Evolutionary conservation across 345 rosid species (phyloP).

Genomic region (Salix viminalis): DNA sequence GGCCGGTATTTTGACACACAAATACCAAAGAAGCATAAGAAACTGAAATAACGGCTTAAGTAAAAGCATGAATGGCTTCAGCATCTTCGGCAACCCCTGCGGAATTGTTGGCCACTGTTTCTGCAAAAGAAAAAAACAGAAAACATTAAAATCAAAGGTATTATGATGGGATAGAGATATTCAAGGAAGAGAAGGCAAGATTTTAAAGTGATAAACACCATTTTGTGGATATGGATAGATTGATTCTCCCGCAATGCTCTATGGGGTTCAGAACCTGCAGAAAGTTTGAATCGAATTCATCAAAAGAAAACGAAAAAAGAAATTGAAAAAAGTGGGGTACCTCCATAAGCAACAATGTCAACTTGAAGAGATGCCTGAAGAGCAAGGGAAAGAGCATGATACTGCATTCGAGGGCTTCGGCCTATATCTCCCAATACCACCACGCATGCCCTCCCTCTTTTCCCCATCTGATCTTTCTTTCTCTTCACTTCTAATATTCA

Average conservation of each 20-base stretch:
- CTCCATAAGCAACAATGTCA: slow-evolving; percentile 92
- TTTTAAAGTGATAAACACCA: slow-evolving; percentile 45
- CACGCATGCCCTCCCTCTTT: slow-evolving; percentile 80
- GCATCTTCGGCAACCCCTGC: slow-evolving; percentile 50
- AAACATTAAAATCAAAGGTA: background rate
- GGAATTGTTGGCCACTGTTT: slow-evolving; percentile 51
- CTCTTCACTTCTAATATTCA: background rate
- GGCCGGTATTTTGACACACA: slow-evolving; percentile 61
- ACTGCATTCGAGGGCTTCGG: slow-evolving; percentile 98
- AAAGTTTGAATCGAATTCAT: no score
- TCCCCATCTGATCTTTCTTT: slow-evolving; percentile 26
- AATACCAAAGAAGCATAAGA: slow-evolving; percentile 75
- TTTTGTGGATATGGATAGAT: slow-evolving; percentile 74
- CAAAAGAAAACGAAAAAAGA: background rate
- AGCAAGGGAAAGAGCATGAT: slow-evolving; percentile 90
- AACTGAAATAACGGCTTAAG: slow-evolving; percentile 81
- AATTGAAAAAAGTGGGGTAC: slow-evolving; percentile 28
- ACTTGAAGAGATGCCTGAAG: slow-evolving; percentile 79
- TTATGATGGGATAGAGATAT: background rate
- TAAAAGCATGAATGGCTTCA: slow-evolving; percentile 60
- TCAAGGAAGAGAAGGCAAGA: background rate
- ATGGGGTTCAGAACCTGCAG: slow-evolving; percentile 76
- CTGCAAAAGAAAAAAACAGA: slow-evolving; percentile 27
- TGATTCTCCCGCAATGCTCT: slow-evolving; percentile 55
- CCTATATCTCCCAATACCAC: slow-evolving; percentile 96